Evolutionary conservation across 371 early-diverging fungal genomes (phyloP), one percentile per base, ranked within the genome.

Genomic region (Umbelopsis sp.): DNA sequence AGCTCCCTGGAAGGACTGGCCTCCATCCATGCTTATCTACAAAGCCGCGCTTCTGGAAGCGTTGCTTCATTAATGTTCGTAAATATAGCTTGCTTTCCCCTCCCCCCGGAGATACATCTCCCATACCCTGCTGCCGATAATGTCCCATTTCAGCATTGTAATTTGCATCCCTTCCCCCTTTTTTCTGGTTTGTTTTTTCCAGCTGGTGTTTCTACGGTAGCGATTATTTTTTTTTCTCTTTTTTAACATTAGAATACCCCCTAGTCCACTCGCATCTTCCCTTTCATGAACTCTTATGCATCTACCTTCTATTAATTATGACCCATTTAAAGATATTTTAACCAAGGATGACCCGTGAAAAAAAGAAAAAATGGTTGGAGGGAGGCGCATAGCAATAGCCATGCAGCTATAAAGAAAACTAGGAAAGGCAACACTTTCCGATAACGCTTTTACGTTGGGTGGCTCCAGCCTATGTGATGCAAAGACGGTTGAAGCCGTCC

Each of bases 221-320:
- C 48, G 16, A 20, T n/a, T n/a, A 12, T 16, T 18, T 48, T 48
- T 48, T 20, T 18, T 6, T 20, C 6, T 22, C 0, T 22, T 46
- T 46, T 46, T 46, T 14, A 16, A 16, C 16, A 48, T 48, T 48
- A 48, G 48, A 48, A 48, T 48, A 48, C 48, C 20, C 6, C 20
- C 48, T 48, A 20, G 48, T 48, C 22, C 8, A 48, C 20, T 48
- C 16, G 48, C 48, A 48, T 48, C 18, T n/a, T 16, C 11, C 48
- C 18, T 20, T 16, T 7, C 48, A 48, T 48, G 18, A 48, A 16
- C 16, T 20, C 18, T 48, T 48, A 48, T 48, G 48, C 48, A 48
- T 48, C 48, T 48, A 48, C 48, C 20, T 48, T 48, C 18, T n/a
- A 48, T 48, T 48, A 48, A 16, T 48, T 48, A 48, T 48, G 48